Evolutionary conservation across 176 grass and related monocot genomes (phyloP), one percentile per base, ranked within the genome.

Genomic region (Bonia amplexicaulis): DNA sequence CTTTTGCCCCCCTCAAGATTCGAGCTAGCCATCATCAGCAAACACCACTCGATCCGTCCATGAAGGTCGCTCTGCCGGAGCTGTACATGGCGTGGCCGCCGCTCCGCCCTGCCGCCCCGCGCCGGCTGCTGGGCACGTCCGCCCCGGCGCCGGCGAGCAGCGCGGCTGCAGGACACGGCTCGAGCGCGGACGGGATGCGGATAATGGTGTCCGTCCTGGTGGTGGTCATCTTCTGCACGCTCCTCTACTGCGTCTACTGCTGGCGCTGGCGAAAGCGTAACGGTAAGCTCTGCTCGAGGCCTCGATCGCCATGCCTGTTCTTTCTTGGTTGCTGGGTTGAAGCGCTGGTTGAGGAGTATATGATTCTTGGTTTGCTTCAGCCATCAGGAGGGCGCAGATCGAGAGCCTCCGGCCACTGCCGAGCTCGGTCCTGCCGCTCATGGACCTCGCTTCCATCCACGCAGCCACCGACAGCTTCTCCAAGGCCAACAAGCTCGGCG

Each of bases 191-290:
- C 17, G 85, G 62, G 27, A 94, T 92, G 92, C 33, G 57, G 49
- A 92, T 94, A 17, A 92, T 94, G 90, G 86, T 94, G 76, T 87
- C 92, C 17, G 69, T 97, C 41, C 87, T 97, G 41, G 92, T 89
- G 35, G 77, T 90, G 8, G 88, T 97, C 81, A 86, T 94, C 66
- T 12, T 86, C 54, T 89, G 90, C 92, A 91, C 88, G 44, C 55
- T 80, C 33, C 59, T 94, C 84, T 97, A 97, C 84, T 97, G 92
- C 80, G 39, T 97, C 68, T 97, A 97, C 85, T 97, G 94, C 85
- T 97, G 94, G 94, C 84, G 94, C 81, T 97, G 94, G 94, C 85
- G 94, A 17, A 97, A 92, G 88, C 86, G 94, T 75, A 97, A 94
- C 39, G 94, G 94, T 94, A 55, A 74, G 20, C n/a, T 7, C 12